Base-by-base conservation (phyloP, 495 filamentous ascomycete genomes). In the Neurospora terricola region DNA sequence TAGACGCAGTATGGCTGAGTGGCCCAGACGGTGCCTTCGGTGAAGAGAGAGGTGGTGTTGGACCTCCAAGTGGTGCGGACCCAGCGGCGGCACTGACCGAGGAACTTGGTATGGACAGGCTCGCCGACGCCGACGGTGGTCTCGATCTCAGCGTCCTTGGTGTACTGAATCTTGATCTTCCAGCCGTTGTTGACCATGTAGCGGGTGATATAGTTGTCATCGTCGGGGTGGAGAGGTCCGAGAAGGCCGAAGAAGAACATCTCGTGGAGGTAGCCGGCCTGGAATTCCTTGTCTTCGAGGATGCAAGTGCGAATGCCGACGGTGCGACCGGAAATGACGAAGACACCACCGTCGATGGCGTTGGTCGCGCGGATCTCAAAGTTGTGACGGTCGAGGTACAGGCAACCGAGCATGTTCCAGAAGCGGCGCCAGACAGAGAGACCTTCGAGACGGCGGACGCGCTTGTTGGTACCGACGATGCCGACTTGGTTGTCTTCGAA, bases 191-290 rank as follows among this genome's bases (percentile, higher is more conserved):
- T 79, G 38, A 91, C 88, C 72, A 87, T 79, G 83, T 86, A 92
- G 10, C 90, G 86, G 1, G 91, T 92, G 74, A 88, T 86, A 77
- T 88, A 92, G 77, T 92, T 91, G 82, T 92, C 91, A 77, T 91
- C 89, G 79, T 91, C 90, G 0, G 88, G 85, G 72, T 89, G 88
- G 27, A 91, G 81, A 9, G 79, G 80, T 1, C 78, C 81, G 73
- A 87, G 82, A 6, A 76, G 71, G 18, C 76, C 78, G 73, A 88
- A 86, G 74, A 85, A 85, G 76, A 86, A 88, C 18, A 77, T 82
- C 77, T 93, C 90, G 45, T 88, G 83, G 18, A 81, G 83, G 79
- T 90, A 92, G 11, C 81, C 86, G 18, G 83, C 72, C 5, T 85
- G 70, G 76, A 87, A 89, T 12, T 80, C 79, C 5, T 76, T 75